phyloP scores from a whole-genome alignment of 345 rosid species.

The Camelina neglecta region DNA sequence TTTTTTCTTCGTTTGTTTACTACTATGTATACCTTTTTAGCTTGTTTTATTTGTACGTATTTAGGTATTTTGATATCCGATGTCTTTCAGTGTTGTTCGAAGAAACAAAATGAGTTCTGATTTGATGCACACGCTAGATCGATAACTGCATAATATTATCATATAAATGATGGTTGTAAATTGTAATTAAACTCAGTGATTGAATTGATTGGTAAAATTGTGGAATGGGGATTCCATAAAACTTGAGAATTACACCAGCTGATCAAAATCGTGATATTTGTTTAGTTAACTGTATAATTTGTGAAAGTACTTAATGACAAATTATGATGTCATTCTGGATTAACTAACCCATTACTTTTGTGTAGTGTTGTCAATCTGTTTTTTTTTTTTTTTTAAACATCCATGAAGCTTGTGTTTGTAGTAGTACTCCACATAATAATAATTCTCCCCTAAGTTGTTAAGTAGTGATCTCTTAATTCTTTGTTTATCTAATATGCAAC shows the following conservation, averaged over 20 bases:
- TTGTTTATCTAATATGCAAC: constrained; percentile 2
- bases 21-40: neutral
- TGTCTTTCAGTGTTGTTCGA: neutral
- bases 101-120: neutral
- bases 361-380: neutral
- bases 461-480: neutral
- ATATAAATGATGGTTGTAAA: neutral
- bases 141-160: neutral
- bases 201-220: neutral
- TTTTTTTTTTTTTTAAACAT: no score
- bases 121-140: constrained; percentile 15
- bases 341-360: neutral
- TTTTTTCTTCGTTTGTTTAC: neutral
- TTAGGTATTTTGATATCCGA: constrained; percentile 5
- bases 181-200: neutral
- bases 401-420: neutral
- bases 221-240: neutral
- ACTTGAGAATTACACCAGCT: neutral
- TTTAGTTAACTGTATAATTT: no score
- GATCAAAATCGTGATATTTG: neutral
- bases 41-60: neutral
- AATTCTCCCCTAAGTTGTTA: neutral
- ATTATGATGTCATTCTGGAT: neutral
- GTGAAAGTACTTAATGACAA: neutral
- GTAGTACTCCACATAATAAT: neutral